A percentile compares a stretch with the other conserved stretches of the same genome.
Conservation (phyloP, 345 rosid species). For the Aquilaria sinensis region DNA sequence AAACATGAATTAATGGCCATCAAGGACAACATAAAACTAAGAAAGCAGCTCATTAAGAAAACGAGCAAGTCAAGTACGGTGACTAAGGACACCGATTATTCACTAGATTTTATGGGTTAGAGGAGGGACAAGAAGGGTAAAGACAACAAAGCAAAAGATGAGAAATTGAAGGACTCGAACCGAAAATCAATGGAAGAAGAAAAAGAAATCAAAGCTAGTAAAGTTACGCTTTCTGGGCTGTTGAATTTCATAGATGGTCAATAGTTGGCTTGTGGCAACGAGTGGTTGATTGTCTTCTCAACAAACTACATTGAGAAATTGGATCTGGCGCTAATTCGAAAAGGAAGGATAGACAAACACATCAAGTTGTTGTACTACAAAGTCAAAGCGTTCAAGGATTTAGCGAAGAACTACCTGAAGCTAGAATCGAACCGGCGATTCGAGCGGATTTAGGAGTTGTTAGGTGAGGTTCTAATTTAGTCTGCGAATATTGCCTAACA, state of each 20-base stretch:
- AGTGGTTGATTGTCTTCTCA: conserved; percentile 31
- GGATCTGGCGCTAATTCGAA: conserved; percentile 40
- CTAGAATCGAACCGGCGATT: conserved; percentile 28
- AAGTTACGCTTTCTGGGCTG: conserved; percentile 38
- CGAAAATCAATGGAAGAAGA: conserved; percentile 8
- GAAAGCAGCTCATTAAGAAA: conserved; percentile 27
- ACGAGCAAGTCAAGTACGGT: conserved; percentile 36
- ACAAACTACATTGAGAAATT: conserved; percentile 32
- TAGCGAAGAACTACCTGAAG: conserved; percentile 31
- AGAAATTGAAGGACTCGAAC: background rate
- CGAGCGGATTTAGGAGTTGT: conserved; percentile 10
- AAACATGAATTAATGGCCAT: conserved; percentile 32
- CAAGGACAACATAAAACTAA: conserved; percentile 28
- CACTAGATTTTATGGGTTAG: conserved; percentile 33
- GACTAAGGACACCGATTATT: conserved; percentile 41
- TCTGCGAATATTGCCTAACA: conserved; percentile 42
- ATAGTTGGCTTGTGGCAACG: conserved; percentile 42
- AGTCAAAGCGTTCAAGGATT: conserved; percentile 32
- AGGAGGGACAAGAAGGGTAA: conserved; percentile 14
- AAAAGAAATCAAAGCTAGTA: conserved; percentile 4
- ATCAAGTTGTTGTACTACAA: conserved; percentile 34
- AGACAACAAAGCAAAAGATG: background rate
- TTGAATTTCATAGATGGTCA: conserved; percentile 42
- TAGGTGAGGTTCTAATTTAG: conserved; percentile 27
- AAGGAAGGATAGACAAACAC: conserved; percentile 42